Percentiles rank a stretch among this genome's conserved stretches.
Evolutionary conservation across 73 alveolate genomes (phyloP).

Genomic region (Effrenium voratum): DNA sequence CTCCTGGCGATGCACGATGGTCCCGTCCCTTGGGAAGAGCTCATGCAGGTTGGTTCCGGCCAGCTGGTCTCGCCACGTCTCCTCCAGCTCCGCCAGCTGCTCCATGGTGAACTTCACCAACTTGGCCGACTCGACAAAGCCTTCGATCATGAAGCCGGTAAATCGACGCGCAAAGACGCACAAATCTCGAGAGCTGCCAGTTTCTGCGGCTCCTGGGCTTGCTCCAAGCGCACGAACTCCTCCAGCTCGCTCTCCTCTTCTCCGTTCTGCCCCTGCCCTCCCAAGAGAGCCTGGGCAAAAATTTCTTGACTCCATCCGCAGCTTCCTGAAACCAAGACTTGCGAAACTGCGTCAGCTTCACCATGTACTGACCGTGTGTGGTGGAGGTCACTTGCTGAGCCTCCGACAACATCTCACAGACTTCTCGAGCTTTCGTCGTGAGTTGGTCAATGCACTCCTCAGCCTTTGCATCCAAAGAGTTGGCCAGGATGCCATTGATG

Average conservation of each 20-base stretch:
- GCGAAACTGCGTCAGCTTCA: conserved; percentile 20
- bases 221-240: not conserved
- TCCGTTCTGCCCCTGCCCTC: too few relatives aligned
- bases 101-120: not conserved
- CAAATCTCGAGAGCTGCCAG: not conserved
- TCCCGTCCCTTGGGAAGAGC: not conserved
- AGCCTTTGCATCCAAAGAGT: not conserved
- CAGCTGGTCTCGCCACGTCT: not conserved
- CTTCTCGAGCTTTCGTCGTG: not conserved
- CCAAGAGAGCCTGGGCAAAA: not conserved
- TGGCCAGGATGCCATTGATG: not conserved
- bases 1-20: not conserved
- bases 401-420: conserved; percentile 21
- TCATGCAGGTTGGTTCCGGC: not conserved
- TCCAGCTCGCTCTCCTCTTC: not conserved
- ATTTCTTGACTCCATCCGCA: not conserved
- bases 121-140: not conserved
- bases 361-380: conserved; percentile 39
- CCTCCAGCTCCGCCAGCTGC: not conserved
- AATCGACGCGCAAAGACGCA: not conserved
- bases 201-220: not conserved
- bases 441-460: conserved; percentile 31
- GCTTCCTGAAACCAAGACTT: not conserved
- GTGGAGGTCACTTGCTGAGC: conserved; percentile 41
- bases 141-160: not conserved